These are phyloP conservation scores for Basidioascus undulatus DNA, from an alignment of 768 basidiomycete species.

Conservation along the genomic window DNA sequence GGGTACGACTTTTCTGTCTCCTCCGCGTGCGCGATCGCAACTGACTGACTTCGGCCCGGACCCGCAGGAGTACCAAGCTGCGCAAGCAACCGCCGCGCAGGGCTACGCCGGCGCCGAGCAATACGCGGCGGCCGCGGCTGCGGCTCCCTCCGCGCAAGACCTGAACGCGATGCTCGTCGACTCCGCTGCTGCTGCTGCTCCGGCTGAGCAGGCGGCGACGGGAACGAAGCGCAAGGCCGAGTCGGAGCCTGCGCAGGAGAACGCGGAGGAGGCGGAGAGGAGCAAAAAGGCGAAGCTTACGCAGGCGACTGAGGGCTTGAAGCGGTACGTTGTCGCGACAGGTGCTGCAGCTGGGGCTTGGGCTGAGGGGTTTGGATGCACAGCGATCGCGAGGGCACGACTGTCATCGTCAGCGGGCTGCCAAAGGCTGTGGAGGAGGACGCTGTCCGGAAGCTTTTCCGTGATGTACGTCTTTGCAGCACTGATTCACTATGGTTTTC, in stretches of 20 bases:
- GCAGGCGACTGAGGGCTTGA: too few species aligned
- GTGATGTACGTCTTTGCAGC: slow-evolving; percentile 37
- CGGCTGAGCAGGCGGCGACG: not conserved
- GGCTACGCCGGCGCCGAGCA: not conserved
- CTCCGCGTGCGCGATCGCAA: not conserved
- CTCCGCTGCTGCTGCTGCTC: slow-evolving; percentile 1
- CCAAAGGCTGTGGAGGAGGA: slow-evolving; percentile 30
- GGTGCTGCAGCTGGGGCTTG: not conserved
- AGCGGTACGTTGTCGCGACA: slow-evolving; percentile 2
- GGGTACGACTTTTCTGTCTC: slow-evolving; percentile 25
- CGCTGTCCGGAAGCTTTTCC: slow-evolving; percentile 50
- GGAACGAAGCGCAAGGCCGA: slow-evolving; percentile 13
- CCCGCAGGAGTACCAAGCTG: not conserved
- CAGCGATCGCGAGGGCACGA: slow-evolving; percentile 87
- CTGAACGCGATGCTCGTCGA: too few species aligned
- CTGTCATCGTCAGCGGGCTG: slow-evolving; percentile 62
- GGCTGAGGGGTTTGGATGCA: not conserved
- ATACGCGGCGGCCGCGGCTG: slow-evolving; percentile 17
- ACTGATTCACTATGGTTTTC: slow-evolving; percentile 7
- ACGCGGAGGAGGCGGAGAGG: too few species aligned
- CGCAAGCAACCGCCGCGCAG: not conserved
- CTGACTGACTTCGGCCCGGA: not conserved
- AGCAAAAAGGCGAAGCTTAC: too few species aligned
- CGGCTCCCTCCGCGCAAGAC: too few species aligned
- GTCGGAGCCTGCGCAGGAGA: not conserved